These are phyloP conservation scores for Entamoeba histolytica DNA, from an alignment of 208 protist genomes.

Conservation along the genomic window DNA sequence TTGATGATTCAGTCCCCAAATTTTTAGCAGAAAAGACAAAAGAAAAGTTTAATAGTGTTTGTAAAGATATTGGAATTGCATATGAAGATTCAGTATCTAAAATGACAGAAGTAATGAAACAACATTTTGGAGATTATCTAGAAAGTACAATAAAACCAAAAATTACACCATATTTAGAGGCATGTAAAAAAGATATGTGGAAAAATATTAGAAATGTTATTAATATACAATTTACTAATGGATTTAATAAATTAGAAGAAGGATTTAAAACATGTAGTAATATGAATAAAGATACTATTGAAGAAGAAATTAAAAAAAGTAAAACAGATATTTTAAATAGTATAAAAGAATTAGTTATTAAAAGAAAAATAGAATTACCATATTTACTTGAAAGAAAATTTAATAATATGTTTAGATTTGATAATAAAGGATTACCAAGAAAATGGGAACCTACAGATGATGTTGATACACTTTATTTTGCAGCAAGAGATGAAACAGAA, in stretches of 20 bases:
- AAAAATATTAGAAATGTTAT: neutral
- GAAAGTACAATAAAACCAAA: neutral
- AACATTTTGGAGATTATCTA: neutral
- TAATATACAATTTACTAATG: accelerated
- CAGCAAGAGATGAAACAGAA: neutral
- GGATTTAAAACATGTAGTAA: neutral
- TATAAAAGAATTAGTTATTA: neutral
- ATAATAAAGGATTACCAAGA: neutral
- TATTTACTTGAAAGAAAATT: neutral
- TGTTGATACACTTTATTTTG: neutral
- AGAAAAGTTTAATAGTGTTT: neutral
- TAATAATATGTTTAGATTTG: neutral
- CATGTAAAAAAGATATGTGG: neutral
- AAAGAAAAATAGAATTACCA: accelerated
- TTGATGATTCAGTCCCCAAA: neutral
- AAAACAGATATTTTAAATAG: neutral
- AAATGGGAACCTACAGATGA: neutral
- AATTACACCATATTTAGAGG: neutral
- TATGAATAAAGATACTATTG: neutral
- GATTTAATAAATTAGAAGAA: neutral
- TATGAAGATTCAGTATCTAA: neutral
- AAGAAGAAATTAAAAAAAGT: neutral
- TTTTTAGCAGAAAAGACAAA: neutral
- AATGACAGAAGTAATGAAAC: neutral
- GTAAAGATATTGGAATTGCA: neutral